Evolutionary conservation across 2,329 filamentous ascomycete species (phyloP), one percentile per base, ranked within the genome.

Genomic region (Aspergillus ustus): DNA sequence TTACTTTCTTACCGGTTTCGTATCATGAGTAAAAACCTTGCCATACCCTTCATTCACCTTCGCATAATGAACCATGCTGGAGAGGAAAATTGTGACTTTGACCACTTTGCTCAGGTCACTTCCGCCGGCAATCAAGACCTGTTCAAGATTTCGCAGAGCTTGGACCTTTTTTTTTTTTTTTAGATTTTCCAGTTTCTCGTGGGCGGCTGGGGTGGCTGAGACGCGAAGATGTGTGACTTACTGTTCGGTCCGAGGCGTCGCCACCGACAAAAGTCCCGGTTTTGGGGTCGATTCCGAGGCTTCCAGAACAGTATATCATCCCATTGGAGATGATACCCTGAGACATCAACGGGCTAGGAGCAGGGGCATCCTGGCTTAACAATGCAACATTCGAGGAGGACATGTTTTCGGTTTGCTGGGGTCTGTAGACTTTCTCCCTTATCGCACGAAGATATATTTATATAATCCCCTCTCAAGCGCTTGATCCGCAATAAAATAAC

Each of bases 251-350:
- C 17, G 51, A 59, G 5, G 66, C 66, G n/a, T 62, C 65, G 4
- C 69, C 70, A 20, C 66, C 58, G 20, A 69, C 65, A 22, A 72
- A 61, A 45, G 68, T 60, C 15, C 51, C 64, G 0, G 70, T 69
- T 9, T 60, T 49, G 8, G 66, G 64, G 28, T 67, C 61, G 11
- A 72, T 63, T 13, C 69, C 71, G 13, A 73, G 59, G 40, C 66
- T 66, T 17, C 70, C 71, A 22, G 64, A 68, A 34, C 68, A 67
- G 50, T 68, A 72, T 45, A 72, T 59, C 29, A 68, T 68, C 15
- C 67, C 70, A 59, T 69, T 69, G 64, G 58, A 63, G 49, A 69
- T 63, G 54, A 72, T 67, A 2, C 64, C 70, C 43, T 73, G 71
- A 7, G 67, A 70, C 52, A 72, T 63, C 37, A 70, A 58, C 8